Evolutionary conservation across 768 basidiomycete genomes (phyloP).

Genomic region (Leccinum uliginosum): DNA sequence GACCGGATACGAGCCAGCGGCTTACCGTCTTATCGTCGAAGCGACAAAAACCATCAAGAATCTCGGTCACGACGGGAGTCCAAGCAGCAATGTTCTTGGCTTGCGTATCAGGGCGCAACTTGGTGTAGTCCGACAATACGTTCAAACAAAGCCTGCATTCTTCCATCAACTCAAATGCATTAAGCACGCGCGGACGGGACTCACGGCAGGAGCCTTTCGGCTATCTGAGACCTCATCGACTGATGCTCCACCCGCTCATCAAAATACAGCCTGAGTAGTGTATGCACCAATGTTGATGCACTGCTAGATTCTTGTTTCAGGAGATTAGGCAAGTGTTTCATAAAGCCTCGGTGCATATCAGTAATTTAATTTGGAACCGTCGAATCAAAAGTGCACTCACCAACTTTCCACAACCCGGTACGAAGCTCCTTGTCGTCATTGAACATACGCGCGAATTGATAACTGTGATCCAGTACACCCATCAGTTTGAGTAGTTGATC

Average conservation of each 20-base stretch:
- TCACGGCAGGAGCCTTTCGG: slow-evolving; percentile 66
- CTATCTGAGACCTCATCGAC: slow-evolving; percentile 74
- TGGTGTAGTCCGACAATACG: slow-evolving; percentile 87
- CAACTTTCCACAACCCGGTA: slow-evolving; percentile 99
- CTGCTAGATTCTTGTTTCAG: slow-evolving; percentile 98
- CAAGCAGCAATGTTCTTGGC: slow-evolving; percentile 94
- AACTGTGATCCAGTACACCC: slow-evolving; percentile 94
- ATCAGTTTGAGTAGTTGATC: slow-evolving; percentile 90
- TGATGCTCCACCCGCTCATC: slow-evolving; percentile 88
- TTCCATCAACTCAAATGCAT: slow-evolving; percentile 3
- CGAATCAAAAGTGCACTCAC: slow-evolving; percentile 45
- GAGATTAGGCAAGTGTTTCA: slow-evolving; percentile 98
- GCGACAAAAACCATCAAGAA: slow-evolving; percentile 81
- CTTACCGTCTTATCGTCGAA: slow-evolving; percentile 91
- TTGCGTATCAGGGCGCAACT: slow-evolving; percentile 85
- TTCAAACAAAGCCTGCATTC: slow-evolving; percentile 71
- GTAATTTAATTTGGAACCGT: background rate
- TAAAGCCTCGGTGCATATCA: slow-evolving; percentile 68
- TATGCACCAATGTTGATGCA: slow-evolving; percentile 90
- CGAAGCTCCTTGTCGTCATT: slow-evolving; percentile 98
- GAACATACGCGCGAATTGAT: slow-evolving; percentile 95
- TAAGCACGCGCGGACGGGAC: slow-evolving; percentile 16
- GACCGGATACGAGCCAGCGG: slow-evolving; percentile 3
- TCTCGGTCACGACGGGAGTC: slow-evolving; percentile 98
- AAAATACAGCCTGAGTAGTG: slow-evolving; percentile 90